phyloP scores from a whole-genome alignment of 495 filamentous ascomycete species.

The Penicillium antarcticum region DNA sequence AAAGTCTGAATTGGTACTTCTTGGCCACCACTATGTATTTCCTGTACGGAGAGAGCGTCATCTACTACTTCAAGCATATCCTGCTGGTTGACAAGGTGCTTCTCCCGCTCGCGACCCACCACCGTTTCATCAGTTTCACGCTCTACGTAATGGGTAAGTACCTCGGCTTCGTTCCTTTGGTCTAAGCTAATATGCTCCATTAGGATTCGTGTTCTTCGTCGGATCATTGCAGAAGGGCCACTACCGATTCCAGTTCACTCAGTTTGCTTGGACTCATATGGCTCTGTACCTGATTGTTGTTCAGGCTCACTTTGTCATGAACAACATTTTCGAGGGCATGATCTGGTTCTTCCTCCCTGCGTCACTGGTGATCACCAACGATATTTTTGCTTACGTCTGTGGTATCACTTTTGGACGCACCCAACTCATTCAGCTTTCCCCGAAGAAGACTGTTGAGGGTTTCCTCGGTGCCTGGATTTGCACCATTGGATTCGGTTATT shows the following conservation, averaged over 20 bases:
- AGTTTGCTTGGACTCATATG: constrained; percentile 99
- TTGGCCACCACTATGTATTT: constrained; percentile 99
- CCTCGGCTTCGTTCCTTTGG: neutral
- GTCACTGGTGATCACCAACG: constrained; percentile 93
- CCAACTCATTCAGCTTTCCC: constrained; percentile 95
- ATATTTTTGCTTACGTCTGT: constrained; percentile 97
- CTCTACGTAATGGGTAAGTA: constrained; percentile 90
- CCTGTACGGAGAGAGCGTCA: constrained; percentile 95
- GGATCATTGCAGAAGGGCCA: constrained; percentile 92
- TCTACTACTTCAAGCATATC: constrained; percentile 99
- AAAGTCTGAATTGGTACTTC: constrained; percentile 98
- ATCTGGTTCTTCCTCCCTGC: constrained; percentile 99
- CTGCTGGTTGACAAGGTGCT: constrained; percentile 91
- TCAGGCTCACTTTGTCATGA: constrained; percentile 99
- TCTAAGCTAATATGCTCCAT: constrained; percentile 5
- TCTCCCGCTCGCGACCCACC: constrained; percentile 90
- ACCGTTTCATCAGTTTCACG: constrained; percentile 97
- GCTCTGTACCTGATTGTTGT: constrained; percentile 96
- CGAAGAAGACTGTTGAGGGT: constrained; percentile 99
- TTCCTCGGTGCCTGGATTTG: constrained; percentile 97
- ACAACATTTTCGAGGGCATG: constrained; percentile 99
- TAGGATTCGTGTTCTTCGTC: constrained; percentile 99
- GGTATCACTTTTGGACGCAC: constrained; percentile 96
- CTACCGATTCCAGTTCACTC: constrained; percentile 97
- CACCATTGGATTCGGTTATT: constrained; percentile 80